Conservation (phyloP, 73 alveolate species). For the Uronychia binucleata region DNA sequence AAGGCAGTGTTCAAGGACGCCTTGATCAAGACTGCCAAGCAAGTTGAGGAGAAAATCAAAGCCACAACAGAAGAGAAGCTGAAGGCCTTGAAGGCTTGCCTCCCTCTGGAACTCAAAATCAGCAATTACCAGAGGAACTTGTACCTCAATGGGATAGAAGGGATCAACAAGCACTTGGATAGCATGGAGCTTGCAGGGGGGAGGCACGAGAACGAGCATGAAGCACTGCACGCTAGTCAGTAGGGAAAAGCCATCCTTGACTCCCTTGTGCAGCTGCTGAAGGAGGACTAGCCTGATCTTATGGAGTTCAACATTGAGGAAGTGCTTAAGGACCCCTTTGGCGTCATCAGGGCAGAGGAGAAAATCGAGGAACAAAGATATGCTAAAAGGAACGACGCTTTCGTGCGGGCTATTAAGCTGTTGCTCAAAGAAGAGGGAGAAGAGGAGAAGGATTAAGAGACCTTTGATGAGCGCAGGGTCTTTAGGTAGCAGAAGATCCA, state of each 20-base stretch:
- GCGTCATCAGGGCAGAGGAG: background rate
- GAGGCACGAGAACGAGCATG: no score
- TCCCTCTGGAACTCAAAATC: background rate
- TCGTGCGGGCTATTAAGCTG: background rate
- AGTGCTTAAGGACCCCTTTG: background rate
- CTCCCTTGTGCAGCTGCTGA: background rate
- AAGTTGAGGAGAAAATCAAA: background rate
- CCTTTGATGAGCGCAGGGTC: background rate
- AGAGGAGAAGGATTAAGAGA: background rate
- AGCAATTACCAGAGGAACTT: background rate
- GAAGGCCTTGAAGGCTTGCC: background rate
- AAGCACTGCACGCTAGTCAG: no score
- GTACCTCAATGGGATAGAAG: background rate
- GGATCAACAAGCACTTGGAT: no score
- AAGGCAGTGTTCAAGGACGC: background rate
- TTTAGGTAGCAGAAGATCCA: background rate
- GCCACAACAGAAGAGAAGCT: background rate
- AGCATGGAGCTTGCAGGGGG: no score
- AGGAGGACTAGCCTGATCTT: background rate
- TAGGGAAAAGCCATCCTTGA: background rate
- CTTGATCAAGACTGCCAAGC: background rate
- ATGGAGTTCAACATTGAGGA: background rate
- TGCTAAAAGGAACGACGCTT: background rate
- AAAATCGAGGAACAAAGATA: background rate
- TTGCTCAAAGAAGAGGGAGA: background rate